Conservation (phyloP, 257 asterid species). For the Solanum bulbocastanum region DNA sequence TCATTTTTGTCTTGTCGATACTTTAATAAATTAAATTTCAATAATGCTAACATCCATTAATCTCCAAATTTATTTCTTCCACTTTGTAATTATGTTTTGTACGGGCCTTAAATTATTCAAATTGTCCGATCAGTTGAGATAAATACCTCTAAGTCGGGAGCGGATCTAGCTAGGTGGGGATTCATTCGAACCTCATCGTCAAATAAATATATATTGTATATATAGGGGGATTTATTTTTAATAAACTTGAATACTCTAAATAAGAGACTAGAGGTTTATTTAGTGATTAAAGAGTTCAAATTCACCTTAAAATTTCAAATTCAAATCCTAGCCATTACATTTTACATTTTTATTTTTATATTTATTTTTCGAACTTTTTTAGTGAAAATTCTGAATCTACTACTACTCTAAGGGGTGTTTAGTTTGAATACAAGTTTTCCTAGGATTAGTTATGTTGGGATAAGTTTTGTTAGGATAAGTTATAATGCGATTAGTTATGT, state of each 20-base stretch:
- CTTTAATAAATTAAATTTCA: not conserved
- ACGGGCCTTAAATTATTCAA: not conserved
- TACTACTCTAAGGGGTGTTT: too few relatives aligned
- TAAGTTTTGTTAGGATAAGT: too few relatives aligned
- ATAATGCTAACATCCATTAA: not conserved
- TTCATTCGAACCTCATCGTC: not conserved
- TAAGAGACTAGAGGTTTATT: not conserved
- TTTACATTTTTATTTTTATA: not conserved
- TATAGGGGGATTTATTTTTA: not conserved
- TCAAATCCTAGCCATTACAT: not conserved
- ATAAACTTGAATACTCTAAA: not conserved
- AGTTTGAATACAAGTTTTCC: too few relatives aligned
- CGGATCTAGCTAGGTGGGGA: too few relatives aligned
- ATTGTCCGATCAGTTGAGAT: not conserved
- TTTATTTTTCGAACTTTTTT: rapidly evolving
- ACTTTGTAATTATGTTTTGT: not conserved
- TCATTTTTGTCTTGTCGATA: not conserved
- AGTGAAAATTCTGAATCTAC: not conserved
- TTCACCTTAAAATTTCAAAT: not conserved
- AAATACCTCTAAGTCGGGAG: not conserved
- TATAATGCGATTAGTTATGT: too few relatives aligned
- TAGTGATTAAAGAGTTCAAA: not conserved
- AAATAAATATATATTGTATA: too few relatives aligned
- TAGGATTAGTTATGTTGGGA: too few relatives aligned
- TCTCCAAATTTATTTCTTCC: not conserved